Percentiles rank a stretch among this genome's conserved stretches.
phyloP scores from a whole-genome alignment of 1,284 basidiomycete species.

The Polyporus tsugae region DNA sequence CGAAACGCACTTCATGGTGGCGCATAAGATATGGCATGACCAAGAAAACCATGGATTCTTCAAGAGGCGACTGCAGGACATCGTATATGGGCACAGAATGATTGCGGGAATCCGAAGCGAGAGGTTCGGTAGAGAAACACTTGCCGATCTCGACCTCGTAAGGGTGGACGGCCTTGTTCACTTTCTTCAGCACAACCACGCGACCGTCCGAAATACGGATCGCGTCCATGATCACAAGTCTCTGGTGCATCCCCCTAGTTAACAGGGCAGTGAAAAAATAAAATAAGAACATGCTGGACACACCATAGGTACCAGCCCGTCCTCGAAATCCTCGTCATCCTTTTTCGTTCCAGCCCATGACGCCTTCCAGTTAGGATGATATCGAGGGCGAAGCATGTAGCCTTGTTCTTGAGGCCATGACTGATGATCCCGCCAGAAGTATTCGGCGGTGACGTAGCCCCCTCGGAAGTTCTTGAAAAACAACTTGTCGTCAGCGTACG shows the following conservation, averaged over 20 bases:
- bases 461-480: background rate
- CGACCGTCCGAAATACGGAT: conserved; percentile 17
- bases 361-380: conserved; percentile 27
- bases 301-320: conserved; percentile 11
- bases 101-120: conserved; percentile 35
- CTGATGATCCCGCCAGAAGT: conserved; percentile 22
- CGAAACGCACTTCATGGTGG: conserved; percentile 34
- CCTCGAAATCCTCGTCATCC: conserved; percentile 14
- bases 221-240: conserved; percentile 24
- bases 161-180: background rate
- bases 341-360: conserved; percentile 22
- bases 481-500: background rate
- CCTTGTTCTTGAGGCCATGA: conserved; percentile 27
- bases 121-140: conserved; percentile 11
- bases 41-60: conserved; percentile 28
- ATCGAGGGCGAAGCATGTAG: conserved; percentile 32
- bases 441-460: background rate
- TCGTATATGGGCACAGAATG: conserved; percentile 41
- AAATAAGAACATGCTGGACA: background rate
- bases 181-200: conserved; percentile 23
- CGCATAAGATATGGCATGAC: conserved; percentile 40
- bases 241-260: background rate
- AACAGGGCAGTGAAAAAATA: background rate
- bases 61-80: conserved; percentile 29
- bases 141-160: conserved; percentile 30